Conservation (phyloP, 441 rosid species). For the Flueggea neowawraea region DNA sequence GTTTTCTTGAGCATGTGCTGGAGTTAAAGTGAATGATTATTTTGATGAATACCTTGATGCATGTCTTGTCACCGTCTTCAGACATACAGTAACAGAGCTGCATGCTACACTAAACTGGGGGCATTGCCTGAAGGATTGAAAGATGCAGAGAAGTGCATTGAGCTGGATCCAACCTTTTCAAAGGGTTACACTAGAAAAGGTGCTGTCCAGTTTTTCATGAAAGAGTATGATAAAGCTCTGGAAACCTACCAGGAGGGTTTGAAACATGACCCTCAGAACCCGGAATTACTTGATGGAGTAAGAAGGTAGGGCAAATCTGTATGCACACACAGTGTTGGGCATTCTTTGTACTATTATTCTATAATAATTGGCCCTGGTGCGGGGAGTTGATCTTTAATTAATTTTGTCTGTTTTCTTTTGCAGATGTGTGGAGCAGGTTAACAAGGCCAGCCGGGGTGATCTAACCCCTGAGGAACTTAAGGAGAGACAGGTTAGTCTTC, state of each 20-base stretch:
- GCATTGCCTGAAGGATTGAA: constrained; percentile 92
- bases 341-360: too few species aligned
- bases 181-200: constrained; percentile 94
- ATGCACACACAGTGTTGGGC: too few species aligned
- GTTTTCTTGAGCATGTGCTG: not conserved
- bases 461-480: constrained; percentile 92
- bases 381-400: too few species aligned
- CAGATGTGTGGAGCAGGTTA: constrained; percentile 80
- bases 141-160: constrained; percentile 97
- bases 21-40: not conserved
- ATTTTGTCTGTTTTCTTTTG: too few species aligned
- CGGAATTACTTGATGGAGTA: constrained; percentile 42
- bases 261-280: constrained; percentile 14
- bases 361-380: not conserved
- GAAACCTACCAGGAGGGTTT: constrained; percentile 93
- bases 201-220: constrained; percentile 88
- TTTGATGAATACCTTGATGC: too few species aligned
- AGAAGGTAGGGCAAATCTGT: too few species aligned
- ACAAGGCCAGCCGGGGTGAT: constrained; percentile 88
- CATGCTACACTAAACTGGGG: constrained; percentile 88
- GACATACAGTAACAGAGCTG: constrained; percentile 96
- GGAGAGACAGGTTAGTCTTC: constrained; percentile 79
- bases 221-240: constrained; percentile 83
- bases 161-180: constrained; percentile 80
- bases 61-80: constrained; percentile 20